These are phyloP conservation scores for Beauveria asiatica DNA, from an alignment of 2,329 filamentous ascomycete genomes.

Conservation along the genomic window DNA sequence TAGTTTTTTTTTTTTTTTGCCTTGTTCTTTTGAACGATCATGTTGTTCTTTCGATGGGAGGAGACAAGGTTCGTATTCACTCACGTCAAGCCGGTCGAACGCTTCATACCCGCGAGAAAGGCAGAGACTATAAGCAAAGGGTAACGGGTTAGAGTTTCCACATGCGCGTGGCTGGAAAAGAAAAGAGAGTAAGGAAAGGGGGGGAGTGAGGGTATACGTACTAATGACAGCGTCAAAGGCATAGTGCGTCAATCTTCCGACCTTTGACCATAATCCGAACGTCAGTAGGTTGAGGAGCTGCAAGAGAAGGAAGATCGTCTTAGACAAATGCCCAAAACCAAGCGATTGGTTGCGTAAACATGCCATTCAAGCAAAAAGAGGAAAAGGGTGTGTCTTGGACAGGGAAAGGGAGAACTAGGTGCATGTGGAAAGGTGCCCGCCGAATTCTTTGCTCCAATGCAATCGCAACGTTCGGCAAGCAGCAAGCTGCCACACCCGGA, in stretches of 20 bases:
- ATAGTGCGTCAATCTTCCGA: conserved; percentile 89
- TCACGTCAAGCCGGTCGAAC: conserved; percentile 96
- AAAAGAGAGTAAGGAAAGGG: neutral
- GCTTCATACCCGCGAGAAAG: conserved; percentile 93
- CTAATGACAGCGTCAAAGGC: conserved; percentile 90
- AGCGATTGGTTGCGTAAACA: neutral
- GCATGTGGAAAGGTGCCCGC: neutral
- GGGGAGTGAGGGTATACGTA: conserved; percentile 37
- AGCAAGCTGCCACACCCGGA: neutral
- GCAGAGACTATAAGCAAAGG: conserved; percentile 61
- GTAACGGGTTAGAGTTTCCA: conserved; percentile 3
- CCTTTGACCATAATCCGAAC: conserved; percentile 64
- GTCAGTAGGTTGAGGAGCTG: conserved; percentile 60
- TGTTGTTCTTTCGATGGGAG: too few species aligned
- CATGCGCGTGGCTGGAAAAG: too few species aligned
- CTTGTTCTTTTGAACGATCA: neutral
- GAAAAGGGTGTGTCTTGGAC: neutral
- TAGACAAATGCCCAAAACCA: conserved; percentile 20
- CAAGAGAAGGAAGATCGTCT: conserved; percentile 21
- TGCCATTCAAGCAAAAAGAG: neutral
- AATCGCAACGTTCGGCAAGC: neutral
- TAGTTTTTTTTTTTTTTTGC: neutral
- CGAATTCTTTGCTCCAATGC: neutral
- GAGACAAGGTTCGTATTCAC: conserved; percentile 29
- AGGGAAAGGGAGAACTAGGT: too few species aligned